Percentiles rank a stretch among this genome's conserved stretches.
phyloP scores from a whole-genome alignment of 2,329 filamentous ascomycete species.

The Talaromyces atroroseus region DNA sequence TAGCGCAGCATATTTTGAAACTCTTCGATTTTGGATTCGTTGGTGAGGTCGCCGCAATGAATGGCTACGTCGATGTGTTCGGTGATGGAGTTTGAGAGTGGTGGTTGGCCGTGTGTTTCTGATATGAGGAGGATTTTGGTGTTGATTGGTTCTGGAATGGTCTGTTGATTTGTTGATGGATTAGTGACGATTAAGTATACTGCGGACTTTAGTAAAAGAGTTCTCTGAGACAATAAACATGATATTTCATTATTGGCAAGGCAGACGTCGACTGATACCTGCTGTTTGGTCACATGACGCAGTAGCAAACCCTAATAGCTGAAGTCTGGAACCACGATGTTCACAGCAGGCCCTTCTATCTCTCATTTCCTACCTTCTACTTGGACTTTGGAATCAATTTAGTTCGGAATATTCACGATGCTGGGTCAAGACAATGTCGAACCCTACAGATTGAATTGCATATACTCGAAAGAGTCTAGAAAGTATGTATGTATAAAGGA shows the following conservation, averaged over 20 bases:
- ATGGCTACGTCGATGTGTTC: slow-evolving; percentile 42
- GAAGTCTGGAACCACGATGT: too few relatives aligned
- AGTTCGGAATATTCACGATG: neutral
- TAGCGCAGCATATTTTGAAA: slow-evolving; percentile 39
- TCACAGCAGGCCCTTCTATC: too few relatives aligned
- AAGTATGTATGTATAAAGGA: neutral
- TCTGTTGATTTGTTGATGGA: neutral
- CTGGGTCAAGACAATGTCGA: neutral
- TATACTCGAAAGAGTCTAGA: neutral
- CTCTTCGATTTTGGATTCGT: slow-evolving; percentile 38
- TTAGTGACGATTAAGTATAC: too few relatives aligned
- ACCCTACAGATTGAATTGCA: neutral
- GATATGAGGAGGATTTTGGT: neutral
- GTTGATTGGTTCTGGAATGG: neutral
- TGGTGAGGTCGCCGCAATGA: slow-evolving; percentile 51
- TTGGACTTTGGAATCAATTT: neutral
- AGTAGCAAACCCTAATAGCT: neutral
- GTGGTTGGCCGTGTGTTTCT: neutral
- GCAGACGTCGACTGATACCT: too few relatives aligned
- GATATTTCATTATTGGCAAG: too few relatives aligned
- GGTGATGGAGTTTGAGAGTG: neutral
- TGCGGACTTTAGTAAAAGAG: too few relatives aligned
- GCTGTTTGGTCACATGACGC: neutral
- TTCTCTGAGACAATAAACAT: too few relatives aligned
- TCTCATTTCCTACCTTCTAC: neutral